phyloP scores from a whole-genome alignment of 768 basidiomycete species.

The Glaciozyma antarctica region DNA sequence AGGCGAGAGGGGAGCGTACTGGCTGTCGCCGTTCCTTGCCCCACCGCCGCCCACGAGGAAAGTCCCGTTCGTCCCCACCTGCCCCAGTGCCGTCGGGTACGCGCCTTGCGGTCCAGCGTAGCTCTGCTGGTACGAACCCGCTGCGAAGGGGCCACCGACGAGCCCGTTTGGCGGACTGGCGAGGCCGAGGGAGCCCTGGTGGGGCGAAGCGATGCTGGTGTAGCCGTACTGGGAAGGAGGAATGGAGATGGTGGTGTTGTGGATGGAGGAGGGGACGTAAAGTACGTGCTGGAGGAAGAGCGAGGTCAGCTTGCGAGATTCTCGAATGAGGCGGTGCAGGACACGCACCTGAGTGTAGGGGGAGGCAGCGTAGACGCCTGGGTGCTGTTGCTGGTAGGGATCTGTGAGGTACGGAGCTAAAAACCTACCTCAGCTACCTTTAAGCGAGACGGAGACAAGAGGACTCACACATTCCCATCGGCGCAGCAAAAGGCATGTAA shows the following conservation, averaged over 20 bases:
- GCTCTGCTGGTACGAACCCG: neutral
- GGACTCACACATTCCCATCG: conserved; percentile 26
- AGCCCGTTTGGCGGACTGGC: neutral
- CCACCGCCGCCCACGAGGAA: neutral
- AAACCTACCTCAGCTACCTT: neutral
- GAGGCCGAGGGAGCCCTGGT: neutral
- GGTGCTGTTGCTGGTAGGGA: conserved; percentile 36
- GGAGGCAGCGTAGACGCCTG: conserved; percentile 34
- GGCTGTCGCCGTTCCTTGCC: neutral
- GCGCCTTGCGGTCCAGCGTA: neutral
- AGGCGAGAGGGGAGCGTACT: neutral
- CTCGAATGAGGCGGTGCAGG: neutral
- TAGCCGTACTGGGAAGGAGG: conserved; percentile 29
- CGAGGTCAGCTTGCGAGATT: neutral
- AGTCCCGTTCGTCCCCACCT: neutral
- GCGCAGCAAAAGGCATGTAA: conserved; percentile 29
- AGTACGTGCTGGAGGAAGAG: conserved; percentile 26
- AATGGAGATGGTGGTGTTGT: conserved; percentile 13
- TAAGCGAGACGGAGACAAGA: neutral
- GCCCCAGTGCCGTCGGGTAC: neutral
- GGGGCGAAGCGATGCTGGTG: conserved; percentile 8
- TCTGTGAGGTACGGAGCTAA: conserved; percentile 26
- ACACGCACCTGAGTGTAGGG: conserved; percentile 30
- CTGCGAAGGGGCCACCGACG: neutral
- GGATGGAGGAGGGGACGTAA: conserved; percentile 29